These are phyloP conservation scores for Pichia sp. DNA, from an alignment of 1,139 yeast genomes.

Conservation along the genomic window DNA sequence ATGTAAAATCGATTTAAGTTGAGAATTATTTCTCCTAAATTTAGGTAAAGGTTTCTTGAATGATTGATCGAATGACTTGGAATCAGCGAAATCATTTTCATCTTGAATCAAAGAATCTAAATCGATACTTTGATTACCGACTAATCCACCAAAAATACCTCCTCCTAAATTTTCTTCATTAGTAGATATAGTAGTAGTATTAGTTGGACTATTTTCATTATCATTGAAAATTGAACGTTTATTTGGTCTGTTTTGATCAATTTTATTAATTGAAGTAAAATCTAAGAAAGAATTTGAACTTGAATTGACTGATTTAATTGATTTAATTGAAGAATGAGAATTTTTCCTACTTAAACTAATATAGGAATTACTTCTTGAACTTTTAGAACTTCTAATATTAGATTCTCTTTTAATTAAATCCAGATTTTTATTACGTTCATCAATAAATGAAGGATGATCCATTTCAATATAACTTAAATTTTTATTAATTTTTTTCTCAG, in stretches of 20 bases:
- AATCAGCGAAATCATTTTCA: constrained; percentile 1
- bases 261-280: constrained; percentile 11
- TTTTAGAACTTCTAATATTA: constrained; percentile 11
- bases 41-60: constrained; percentile 15
- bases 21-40: constrained; percentile 17
- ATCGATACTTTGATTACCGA: constrained; percentile 18
- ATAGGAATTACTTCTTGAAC: constrained; percentile 9
- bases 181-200: no score
- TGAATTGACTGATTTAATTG: no score
- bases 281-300: constrained; percentile 11
- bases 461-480: constrained; percentile 82
- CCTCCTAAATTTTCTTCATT: constrained; percentile 3
- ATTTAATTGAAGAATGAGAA: constrained; percentile 12
- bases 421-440: constrained; percentile 66
- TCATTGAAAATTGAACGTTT: constrained; percentile 6
- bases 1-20: no score
- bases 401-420: constrained; percentile 55
- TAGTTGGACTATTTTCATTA: no score
- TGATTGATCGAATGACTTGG: neutral
- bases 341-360: constrained; percentile 12
- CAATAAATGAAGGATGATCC: constrained; percentile 67
- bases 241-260: constrained; percentile 11
- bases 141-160: constrained; percentile 16
- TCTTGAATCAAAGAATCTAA: constrained; percentile 21
- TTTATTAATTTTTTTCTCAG: constrained; percentile 19